Percentiles rank a stretch among this genome's conserved stretches.
Evolutionary conservation across 2,329 filamentous ascomycete species (phyloP).

Genomic region (Ascochyta clinopodiicola): DNA sequence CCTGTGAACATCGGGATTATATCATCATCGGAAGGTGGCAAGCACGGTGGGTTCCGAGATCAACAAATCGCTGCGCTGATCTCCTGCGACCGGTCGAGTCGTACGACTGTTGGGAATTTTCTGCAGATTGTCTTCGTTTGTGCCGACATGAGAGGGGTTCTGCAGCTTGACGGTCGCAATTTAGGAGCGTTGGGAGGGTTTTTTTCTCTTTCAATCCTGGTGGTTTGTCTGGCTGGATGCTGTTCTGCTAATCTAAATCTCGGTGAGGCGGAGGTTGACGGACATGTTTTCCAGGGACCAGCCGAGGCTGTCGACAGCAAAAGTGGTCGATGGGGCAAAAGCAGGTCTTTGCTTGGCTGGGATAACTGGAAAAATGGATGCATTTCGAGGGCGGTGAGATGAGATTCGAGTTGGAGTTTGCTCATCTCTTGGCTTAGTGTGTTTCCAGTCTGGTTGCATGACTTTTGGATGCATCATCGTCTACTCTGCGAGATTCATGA

Average conservation of each 20-base stretch:
- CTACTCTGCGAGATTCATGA: not conserved
- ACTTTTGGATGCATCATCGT: not conserved
- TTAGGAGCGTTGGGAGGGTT: not conserved
- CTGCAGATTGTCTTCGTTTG: not conserved
- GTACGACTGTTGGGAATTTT: slow-evolving; percentile 3
- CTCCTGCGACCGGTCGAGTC: not conserved
- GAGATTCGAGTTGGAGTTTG: not conserved
- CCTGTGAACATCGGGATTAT: too few relatives aligned
- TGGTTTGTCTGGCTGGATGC: not conserved
- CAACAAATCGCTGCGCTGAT: slow-evolving; percentile 5
- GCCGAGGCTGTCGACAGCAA: slow-evolving; percentile 1
- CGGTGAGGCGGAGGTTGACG: not conserved
- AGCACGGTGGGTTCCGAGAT: not conserved
- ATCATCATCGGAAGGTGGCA: not conserved
- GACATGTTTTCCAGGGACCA: not conserved
- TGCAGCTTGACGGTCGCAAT: slow-evolving; percentile 10
- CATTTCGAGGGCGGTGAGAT: not conserved
- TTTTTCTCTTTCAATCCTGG: not conserved
- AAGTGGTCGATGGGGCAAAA: not conserved
- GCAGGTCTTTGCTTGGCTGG: not conserved
- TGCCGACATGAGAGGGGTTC: slow-evolving; percentile 1
- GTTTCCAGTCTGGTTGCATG: not conserved
- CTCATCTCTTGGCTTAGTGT: not conserved
- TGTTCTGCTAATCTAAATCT: slow-evolving; percentile 2
- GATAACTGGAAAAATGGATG: not conserved